These are phyloP conservation scores for Paraurostyla sp. DNA, from an alignment of 73 alveolate species.

Conservation along the genomic window DNA sequence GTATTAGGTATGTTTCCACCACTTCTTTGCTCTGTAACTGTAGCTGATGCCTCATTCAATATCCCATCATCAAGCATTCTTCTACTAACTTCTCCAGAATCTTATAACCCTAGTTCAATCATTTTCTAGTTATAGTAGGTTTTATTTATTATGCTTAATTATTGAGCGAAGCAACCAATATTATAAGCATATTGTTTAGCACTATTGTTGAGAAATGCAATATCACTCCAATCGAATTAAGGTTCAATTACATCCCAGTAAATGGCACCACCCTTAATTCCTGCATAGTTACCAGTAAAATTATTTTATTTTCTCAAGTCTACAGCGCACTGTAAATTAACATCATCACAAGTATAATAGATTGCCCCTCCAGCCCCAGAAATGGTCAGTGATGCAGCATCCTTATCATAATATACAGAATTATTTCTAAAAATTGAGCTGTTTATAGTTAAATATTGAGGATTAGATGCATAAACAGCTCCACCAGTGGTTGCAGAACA, in stretches of 20 bases:
- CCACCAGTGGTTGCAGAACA: background rate
- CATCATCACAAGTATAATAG: background rate
- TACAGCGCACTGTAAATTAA: background rate
- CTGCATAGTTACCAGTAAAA: background rate
- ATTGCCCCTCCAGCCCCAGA: slow-evolving; percentile 26
- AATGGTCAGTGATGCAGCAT: background rate
- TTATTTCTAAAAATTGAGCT: background rate
- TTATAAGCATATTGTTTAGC: background rate
- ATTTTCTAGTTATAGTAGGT: background rate
- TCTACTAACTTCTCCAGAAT: too few species aligned
- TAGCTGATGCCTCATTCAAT: background rate
- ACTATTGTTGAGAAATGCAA: background rate
- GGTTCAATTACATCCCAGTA: slow-evolving; percentile 21
- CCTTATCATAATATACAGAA: background rate
- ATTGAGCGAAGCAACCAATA: background rate
- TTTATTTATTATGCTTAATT: background rate
- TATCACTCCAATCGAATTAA: background rate
- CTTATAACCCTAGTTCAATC: too few species aligned
- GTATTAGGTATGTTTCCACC: background rate
- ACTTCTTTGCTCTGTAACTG: background rate
- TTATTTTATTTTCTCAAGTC: background rate
- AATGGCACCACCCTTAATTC: slow-evolving; percentile 7
- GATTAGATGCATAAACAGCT: background rate
- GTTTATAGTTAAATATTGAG: background rate
- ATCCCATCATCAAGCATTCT: background rate